phyloP scores from a whole-genome alignment of 345 rosid species.

The Brassica carinata region DNA sequence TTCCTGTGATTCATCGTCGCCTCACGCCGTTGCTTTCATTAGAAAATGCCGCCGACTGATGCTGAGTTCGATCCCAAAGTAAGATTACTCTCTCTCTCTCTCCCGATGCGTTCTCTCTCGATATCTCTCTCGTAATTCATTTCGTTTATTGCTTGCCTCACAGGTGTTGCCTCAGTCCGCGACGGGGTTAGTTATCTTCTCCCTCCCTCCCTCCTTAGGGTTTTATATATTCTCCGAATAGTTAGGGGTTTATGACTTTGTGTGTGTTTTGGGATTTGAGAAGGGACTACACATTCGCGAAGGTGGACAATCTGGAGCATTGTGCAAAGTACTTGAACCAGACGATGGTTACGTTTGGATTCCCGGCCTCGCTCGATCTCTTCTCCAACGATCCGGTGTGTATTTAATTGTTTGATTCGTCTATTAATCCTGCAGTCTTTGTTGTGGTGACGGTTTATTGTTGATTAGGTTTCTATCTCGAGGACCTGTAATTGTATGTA shows the following conservation, averaged over 20 bases:
- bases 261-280: not conserved
- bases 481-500: conserved; percentile 94
- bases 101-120: not conserved
- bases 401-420: not conserved
- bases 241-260: not conserved
- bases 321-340: conserved; percentile 94
- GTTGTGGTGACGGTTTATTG: not conserved
- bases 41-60: conserved; percentile 59
- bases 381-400: conserved; percentile 88
- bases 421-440: not conserved
- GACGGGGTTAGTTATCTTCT: conserved; percentile 52
- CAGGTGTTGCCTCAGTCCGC: conserved; percentile 59
- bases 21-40: not conserved
- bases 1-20: not conserved
- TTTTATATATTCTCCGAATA: conserved; percentile 1
- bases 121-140: not conserved
- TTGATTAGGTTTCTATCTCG: conserved; percentile 77
- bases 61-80: conserved; percentile 64
- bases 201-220: conserved; percentile 10
- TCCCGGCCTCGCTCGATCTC: conserved; percentile 94
- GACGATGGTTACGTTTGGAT: conserved; percentile 91
- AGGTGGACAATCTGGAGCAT: conserved; percentile 81
- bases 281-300: conserved; percentile 83
- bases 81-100: conserved; percentile 25
- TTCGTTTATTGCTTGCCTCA: not conserved